Percentiles rank a stretch among this genome's conserved stretches.
These are phyloP conservation scores for Maudiozyma barnettii DNA, from an alignment of 805 yeast genomes.

Conservation along the genomic window DNA sequence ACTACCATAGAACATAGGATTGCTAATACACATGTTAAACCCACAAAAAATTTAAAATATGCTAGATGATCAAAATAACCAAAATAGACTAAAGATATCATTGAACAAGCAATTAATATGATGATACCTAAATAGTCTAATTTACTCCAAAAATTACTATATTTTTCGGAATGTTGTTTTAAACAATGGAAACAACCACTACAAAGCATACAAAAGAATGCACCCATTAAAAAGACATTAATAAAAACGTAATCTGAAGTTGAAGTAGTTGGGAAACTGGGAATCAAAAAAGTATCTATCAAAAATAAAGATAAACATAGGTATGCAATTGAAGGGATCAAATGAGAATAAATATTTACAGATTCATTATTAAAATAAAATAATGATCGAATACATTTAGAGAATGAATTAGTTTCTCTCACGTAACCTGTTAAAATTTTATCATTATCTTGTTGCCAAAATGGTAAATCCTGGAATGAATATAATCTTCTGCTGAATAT, in stretches of 20 bases:
- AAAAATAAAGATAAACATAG: conserved; percentile 20
- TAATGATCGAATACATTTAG: conserved; percentile 40
- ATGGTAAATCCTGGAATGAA: conserved; percentile 48
- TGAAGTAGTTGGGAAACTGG: conserved; percentile 29
- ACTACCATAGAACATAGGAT: conserved; percentile 53
- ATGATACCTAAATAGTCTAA: conserved; percentile 72
- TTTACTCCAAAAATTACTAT: conserved; percentile 51
- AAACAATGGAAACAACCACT: conserved; percentile 59
- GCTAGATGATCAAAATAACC: conserved; percentile 33
- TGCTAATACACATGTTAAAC: conserved; percentile 47
- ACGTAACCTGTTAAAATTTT: conserved; percentile 58
- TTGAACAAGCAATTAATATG: conserved; percentile 54
- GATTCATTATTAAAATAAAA: conserved; percentile 59
- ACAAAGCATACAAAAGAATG: conserved; percentile 48
- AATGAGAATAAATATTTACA: conserved; percentile 60
- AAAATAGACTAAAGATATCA: conserved; percentile 41
- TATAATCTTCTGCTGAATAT: not conserved
- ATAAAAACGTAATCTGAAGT: conserved; percentile 42
- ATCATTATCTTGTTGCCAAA: conserved; percentile 70
- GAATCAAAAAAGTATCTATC: conserved; percentile 24
- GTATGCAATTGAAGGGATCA: conserved; percentile 34
- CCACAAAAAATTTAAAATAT: conserved; percentile 23
- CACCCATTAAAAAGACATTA: conserved; percentile 47
- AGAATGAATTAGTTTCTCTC: conserved; percentile 40
- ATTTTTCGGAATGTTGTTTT: conserved; percentile 53